Conservation (phyloP, 176 grass and related monocot species). For the Carex scoparia region DNA sequence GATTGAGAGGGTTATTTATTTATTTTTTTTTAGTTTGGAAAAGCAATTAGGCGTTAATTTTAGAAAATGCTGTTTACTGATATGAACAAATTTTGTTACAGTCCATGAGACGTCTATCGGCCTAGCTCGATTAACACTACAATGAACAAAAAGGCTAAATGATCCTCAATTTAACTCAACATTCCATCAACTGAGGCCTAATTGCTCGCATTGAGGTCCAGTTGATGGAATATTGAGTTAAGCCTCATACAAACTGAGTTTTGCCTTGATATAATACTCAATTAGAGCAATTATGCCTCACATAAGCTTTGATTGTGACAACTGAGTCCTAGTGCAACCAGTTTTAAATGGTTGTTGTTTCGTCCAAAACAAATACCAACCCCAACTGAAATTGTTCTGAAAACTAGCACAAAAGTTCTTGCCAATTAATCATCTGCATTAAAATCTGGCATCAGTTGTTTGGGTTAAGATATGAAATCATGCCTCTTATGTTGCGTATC, state of each 20-base stretch:
- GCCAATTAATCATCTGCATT: neutral
- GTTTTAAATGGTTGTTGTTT: neutral
- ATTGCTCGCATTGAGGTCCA: neutral
- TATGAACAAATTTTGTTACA: neutral
- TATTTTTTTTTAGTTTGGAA: neutral
- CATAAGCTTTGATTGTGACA: neutral
- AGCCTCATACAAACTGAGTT: neutral
- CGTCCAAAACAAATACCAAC: neutral
- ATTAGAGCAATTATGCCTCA: neutral
- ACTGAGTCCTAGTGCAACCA: neutral
- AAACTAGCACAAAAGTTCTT: neutral
- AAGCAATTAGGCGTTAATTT: neutral
- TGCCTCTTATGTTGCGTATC: neutral
- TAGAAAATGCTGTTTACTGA: neutral
- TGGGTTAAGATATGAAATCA: neutral
- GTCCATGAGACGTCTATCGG: no score
- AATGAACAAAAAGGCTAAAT: neutral
- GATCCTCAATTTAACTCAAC: neutral
- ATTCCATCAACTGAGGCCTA: neutral
- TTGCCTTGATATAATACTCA: neutral
- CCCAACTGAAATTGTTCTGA: neutral
- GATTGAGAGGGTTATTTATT: constrained; percentile 48
- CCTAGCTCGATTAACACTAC: no score
- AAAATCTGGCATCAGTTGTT: neutral
- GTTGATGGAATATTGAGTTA: neutral